Conservation (phyloP, 352 stramenopile genomes). For the Blastocystis sp. region DNA sequence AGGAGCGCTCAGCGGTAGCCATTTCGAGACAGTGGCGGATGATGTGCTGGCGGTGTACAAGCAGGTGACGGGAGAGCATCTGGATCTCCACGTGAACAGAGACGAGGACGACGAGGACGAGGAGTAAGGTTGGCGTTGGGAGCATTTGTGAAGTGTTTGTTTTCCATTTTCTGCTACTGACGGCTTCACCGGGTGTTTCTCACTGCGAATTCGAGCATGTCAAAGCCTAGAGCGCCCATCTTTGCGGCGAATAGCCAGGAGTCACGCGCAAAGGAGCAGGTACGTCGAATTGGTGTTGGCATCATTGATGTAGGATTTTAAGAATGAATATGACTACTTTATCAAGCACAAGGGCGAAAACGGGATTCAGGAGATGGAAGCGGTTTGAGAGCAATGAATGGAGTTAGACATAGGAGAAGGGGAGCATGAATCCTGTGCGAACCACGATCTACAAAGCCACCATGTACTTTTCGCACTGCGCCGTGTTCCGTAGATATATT, state of each 20-base stretch:
- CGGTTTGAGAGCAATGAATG: not conserved
- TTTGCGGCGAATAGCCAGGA: slow-evolving; percentile 16
- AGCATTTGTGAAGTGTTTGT: slow-evolving; percentile 1
- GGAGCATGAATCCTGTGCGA: slow-evolving; percentile 3
- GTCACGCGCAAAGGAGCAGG: slow-evolving; percentile 40
- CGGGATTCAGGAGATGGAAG: slow-evolving; percentile 36
- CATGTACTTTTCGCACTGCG: not conserved
- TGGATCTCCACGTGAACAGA: slow-evolving; percentile 85
- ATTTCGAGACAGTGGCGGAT: slow-evolving; percentile 94
- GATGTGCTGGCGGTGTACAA: slow-evolving; percentile 95
- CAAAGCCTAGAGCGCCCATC: slow-evolving; percentile 19
- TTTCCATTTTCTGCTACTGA: not conserved
- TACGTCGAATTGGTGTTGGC: not conserved
- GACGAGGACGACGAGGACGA: slow-evolving; percentile 58
- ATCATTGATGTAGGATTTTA: slow-evolving; percentile 18
- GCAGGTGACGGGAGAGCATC: slow-evolving; percentile 90
- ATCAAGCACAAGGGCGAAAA: slow-evolving; percentile 12
- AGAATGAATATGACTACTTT: slow-evolving; percentile 60
- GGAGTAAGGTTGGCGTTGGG: not conserved
- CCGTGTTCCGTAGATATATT: slow-evolving; percentile 35
- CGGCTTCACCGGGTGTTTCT: no score
- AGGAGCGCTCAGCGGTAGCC: slow-evolving; percentile 72
- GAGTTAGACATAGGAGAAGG: slow-evolving; percentile 37
- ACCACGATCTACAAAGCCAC: slow-evolving; percentile 54
- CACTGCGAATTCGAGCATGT: not conserved